Conservation (phyloP, 306 rosid species). For the Sechiopsis laciniata region DNA sequence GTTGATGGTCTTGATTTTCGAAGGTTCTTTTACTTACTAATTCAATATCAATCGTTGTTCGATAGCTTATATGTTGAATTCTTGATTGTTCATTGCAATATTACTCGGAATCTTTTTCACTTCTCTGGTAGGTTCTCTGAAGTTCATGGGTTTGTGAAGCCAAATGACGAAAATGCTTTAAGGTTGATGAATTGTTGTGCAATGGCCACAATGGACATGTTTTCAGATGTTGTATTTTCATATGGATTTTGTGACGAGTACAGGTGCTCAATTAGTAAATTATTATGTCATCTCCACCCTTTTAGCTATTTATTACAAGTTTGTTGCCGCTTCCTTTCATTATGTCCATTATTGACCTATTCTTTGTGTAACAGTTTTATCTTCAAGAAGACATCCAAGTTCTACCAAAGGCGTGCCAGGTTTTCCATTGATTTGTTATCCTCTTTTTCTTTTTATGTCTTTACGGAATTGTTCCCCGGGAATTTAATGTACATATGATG, state of each 20-base stretch:
- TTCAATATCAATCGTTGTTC: too few species aligned
- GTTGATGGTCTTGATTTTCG: slow-evolving; percentile 42
- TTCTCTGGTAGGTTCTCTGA: slow-evolving; percentile 37
- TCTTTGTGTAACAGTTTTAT: slow-evolving; percentile 42
- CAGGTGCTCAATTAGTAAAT: slow-evolving; percentile 30
- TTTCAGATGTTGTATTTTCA: slow-evolving; percentile 57
- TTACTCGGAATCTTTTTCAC: background rate
- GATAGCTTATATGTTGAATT: too few species aligned
- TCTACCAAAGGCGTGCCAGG: slow-evolving; percentile 68
- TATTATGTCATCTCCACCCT: background rate
- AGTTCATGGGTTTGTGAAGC: slow-evolving; percentile 51
- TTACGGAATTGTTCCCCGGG: too few species aligned
- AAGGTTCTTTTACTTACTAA: slow-evolving; percentile 26
- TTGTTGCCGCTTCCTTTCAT: background rate
- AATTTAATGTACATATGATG: too few species aligned
- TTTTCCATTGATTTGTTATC: background rate
- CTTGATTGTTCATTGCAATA: background rate
- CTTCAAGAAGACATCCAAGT: slow-evolving; percentile 62
- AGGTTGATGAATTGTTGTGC: slow-evolving; percentile 75
- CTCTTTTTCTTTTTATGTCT: background rate
- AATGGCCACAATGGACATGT: slow-evolving; percentile 43
- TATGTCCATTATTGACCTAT: background rate
- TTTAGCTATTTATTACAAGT: background rate
- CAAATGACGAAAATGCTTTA: slow-evolving; percentile 47
- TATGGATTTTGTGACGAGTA: slow-evolving; percentile 71